Evolutionary conservation across 2,329 filamentous ascomycete genomes (phyloP).

Genomic region (Sphaerostilbella broomeana): DNA sequence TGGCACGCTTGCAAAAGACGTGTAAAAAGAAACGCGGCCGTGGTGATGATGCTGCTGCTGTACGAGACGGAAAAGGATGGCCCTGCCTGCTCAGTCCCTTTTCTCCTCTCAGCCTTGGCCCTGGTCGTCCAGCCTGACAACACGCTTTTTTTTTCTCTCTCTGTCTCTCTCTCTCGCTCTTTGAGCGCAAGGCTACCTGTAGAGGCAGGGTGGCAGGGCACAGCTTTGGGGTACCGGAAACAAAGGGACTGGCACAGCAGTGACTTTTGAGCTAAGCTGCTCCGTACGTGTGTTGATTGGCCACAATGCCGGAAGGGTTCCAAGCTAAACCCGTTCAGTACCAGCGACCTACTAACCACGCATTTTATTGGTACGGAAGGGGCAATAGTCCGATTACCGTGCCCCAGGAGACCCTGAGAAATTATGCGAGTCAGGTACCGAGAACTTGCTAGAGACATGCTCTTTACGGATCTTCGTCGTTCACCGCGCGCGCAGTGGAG

Average conservation of each 20-base stretch:
- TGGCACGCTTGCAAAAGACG: neutral
- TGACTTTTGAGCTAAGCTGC: neutral
- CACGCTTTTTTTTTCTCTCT: neutral
- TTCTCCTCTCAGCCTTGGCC: constrained; percentile 12
- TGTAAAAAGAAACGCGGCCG: constrained; percentile 9
- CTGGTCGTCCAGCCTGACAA: constrained; percentile 1
- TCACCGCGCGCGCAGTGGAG: constrained; percentile 12
- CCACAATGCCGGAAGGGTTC: neutral
- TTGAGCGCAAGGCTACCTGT: neutral
- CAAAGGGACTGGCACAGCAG: neutral
- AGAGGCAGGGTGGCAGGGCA: neutral
- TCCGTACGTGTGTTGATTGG: constrained; percentile 4
- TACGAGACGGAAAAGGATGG: constrained; percentile 7
- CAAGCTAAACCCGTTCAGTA: constrained; percentile 7
- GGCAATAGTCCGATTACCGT: constrained; percentile 10
- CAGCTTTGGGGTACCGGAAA: constrained; percentile 2
- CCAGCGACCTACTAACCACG: neutral
- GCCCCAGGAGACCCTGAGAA: constrained; percentile 4
- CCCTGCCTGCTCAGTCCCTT: constrained; percentile 11
- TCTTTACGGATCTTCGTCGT: neutral
- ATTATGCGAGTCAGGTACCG: constrained; percentile 6
- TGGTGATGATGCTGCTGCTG: neutral
- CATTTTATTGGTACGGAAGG: constrained; percentile 7
- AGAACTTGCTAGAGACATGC: constrained; percentile 8
- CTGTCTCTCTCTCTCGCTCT: neutral